A percentile compares a stretch with the other conserved stretches of the same genome.
These are phyloP conservation scores for Mucor lusitanicus DNA, from an alignment of 371 early-diverging fungal genomes.

Conservation along the genomic window DNA sequence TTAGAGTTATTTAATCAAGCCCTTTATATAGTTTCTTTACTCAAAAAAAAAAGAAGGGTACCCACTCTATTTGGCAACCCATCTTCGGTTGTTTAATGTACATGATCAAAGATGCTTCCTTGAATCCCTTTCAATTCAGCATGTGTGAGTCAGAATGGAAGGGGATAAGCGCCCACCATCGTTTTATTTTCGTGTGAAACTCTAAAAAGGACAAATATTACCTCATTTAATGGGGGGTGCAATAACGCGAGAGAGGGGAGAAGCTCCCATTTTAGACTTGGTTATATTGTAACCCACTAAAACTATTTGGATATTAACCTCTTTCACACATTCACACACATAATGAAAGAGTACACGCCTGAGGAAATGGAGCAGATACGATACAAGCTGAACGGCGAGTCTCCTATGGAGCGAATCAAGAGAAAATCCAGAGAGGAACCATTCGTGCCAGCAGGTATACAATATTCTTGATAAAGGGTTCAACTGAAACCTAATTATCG, in stretches of 20 bases:
- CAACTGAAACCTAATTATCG: background rate
- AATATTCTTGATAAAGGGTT: background rate
- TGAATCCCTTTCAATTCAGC: background rate
- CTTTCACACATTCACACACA: slow-evolving; percentile 5
- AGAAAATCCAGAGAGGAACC: slow-evolving; percentile 51
- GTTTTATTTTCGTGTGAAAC: slow-evolving; percentile 2
- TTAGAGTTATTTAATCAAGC: background rate
- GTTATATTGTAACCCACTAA: background rate
- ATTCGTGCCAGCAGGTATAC: slow-evolving; percentile 54
- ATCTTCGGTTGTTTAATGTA: background rate
- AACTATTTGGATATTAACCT: background rate
- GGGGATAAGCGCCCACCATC: background rate
- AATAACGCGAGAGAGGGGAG: background rate
- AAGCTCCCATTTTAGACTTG: background rate
- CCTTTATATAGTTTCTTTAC: background rate
- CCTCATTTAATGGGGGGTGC: slow-evolving; percentile 10
- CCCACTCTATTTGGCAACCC: background rate
- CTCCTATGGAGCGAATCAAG: slow-evolving; percentile 41
- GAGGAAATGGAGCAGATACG: slow-evolving; percentile 46
- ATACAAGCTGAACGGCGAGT: slow-evolving; percentile 39
- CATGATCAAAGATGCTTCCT: background rate
- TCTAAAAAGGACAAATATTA: slow-evolving; percentile 8
- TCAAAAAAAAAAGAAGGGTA: background rate
- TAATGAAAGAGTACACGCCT: slow-evolving; percentile 26
- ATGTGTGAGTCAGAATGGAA: slow-evolving; percentile 1